Conservation (phyloP, 768 basidiomycete genomes). For the Erythrobasidium yunnanense region DNA sequence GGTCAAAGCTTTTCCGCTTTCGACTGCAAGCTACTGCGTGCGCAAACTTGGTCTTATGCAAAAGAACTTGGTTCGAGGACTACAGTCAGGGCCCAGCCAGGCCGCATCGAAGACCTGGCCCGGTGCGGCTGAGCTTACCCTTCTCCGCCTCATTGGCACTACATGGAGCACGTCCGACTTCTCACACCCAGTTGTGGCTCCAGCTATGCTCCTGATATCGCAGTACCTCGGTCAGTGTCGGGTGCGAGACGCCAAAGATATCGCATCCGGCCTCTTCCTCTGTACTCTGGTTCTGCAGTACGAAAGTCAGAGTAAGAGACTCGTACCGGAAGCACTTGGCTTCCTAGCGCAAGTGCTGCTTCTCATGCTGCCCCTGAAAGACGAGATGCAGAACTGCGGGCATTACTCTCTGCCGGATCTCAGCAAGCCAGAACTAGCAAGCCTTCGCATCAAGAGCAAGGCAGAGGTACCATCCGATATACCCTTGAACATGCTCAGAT, state of each 20-base stretch:
- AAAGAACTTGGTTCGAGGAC: constrained; percentile 76
- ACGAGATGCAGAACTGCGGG: constrained; percentile 40
- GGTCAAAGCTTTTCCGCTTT: constrained; percentile 66
- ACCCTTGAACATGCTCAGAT: too few species aligned
- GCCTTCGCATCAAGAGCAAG: background rate
- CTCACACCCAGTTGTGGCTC: constrained; percentile 76
- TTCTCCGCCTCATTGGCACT: constrained; percentile 67
- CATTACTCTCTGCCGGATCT: constrained; percentile 52
- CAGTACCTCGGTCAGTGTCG: constrained; percentile 79
- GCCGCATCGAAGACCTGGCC: constrained; percentile 74
- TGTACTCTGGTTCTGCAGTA: constrained; percentile 69
- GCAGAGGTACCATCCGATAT: too few species aligned
- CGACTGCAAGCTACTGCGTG: constrained; percentile 65
- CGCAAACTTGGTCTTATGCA: constrained; percentile 80
- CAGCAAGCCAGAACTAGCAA: constrained; percentile 39
- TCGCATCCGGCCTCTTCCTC: constrained; percentile 77
- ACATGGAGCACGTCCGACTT: constrained; percentile 93
- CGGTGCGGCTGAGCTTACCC: constrained; percentile 62
- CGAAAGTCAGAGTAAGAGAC: constrained; percentile 68
- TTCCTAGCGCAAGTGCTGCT: constrained; percentile 55
- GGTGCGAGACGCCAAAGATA: constrained; percentile 60
- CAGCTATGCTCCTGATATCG: constrained; percentile 75
- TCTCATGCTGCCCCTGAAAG: background rate
- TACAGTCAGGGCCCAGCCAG: constrained; percentile 57
- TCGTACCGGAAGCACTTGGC: constrained; percentile 79